Evolutionary conservation across 2,329 filamentous ascomycete genomes (phyloP).

Genomic region (Phyllosticta citriasiana): DNA sequence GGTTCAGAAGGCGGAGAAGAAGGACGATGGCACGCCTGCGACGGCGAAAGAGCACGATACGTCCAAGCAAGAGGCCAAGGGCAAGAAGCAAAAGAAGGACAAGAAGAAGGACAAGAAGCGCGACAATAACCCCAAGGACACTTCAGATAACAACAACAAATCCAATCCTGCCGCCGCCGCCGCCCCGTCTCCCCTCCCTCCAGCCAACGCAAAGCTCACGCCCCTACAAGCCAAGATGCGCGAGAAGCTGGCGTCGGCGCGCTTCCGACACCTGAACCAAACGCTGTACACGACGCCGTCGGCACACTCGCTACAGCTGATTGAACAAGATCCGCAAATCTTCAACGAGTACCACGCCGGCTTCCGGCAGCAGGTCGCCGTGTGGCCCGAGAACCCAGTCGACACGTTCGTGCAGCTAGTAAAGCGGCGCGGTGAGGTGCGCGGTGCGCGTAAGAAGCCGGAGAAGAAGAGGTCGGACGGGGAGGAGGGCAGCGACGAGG

Average conservation of each 20-base stretch:
- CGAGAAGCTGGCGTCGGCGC: slow-evolving; percentile 85
- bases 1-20: slow-evolving; percentile 15
- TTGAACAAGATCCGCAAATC: slow-evolving; percentile 78
- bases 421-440: slow-evolving; percentile 52
- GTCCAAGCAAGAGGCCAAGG: slow-evolving; percentile 9
- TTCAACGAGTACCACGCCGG: slow-evolving; percentile 95
- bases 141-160: slow-evolving; percentile 25
- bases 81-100: slow-evolving; percentile 23
- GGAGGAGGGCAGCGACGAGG: slow-evolving; percentile 7
- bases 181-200: slow-evolving; percentile 18
- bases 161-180: slow-evolving; percentile 22
- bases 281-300: slow-evolving; percentile 92
- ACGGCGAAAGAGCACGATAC: slow-evolving; percentile 3
- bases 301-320: slow-evolving; percentile 69
- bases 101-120: slow-evolving; percentile 25
- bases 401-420: slow-evolving; percentile 73
- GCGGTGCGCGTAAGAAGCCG: slow-evolving; percentile 34
- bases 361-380: slow-evolving; percentile 88
- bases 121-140: slow-evolving; percentile 6
- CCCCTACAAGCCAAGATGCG: slow-evolving; percentile 91
- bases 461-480: slow-evolving; percentile 16
- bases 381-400: slow-evolving; percentile 95
- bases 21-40: background rate
- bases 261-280: slow-evolving; percentile 95
- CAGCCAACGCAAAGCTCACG: slow-evolving; percentile 56